Evolutionary conservation across 495 filamentous ascomycete genomes (phyloP).

Genomic region (Penicillium maclennaniae): DNA sequence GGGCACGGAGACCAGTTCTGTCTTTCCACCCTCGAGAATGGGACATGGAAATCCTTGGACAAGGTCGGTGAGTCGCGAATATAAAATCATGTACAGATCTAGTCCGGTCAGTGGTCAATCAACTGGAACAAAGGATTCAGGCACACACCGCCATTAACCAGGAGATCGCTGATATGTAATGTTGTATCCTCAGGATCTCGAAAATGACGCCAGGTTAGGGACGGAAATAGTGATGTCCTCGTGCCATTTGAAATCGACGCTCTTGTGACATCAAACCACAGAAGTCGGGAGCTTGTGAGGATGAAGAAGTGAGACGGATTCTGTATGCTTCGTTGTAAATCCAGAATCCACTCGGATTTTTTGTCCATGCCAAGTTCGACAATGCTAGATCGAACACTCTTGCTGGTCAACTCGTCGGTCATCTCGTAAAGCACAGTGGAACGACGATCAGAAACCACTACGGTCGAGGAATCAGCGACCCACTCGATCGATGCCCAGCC

Average conservation of each 20-base stretch:
- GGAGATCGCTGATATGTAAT: constrained; percentile 31
- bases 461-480: constrained; percentile 39
- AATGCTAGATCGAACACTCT: constrained; percentile 14
- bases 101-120: constrained; percentile 6
- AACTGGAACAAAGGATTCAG: neutral
- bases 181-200: constrained; percentile 45
- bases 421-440: constrained; percentile 39
- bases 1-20: constrained; percentile 19
- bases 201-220: constrained; percentile 43
- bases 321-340: constrained; percentile 43
- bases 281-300: constrained; percentile 47
- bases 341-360: constrained; percentile 52
- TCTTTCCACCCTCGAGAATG: constrained; percentile 10
- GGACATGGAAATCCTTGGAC: constrained; percentile 37
- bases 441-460: constrained; percentile 46
- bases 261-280: constrained; percentile 34
- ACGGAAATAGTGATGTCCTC: constrained; percentile 19
- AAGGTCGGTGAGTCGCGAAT: constrained; percentile 40
- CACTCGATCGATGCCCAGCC: constrained; percentile 53
- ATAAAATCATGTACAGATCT: constrained; percentile 38
- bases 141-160: constrained; percentile 29
- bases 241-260: constrained; percentile 7
- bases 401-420: constrained; percentile 25
- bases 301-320: constrained; percentile 51
- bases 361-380: constrained; percentile 36